Conservation (phyloP, 1,284 basidiomycete genomes). For the Pseudozyma flocculosa region DNA sequence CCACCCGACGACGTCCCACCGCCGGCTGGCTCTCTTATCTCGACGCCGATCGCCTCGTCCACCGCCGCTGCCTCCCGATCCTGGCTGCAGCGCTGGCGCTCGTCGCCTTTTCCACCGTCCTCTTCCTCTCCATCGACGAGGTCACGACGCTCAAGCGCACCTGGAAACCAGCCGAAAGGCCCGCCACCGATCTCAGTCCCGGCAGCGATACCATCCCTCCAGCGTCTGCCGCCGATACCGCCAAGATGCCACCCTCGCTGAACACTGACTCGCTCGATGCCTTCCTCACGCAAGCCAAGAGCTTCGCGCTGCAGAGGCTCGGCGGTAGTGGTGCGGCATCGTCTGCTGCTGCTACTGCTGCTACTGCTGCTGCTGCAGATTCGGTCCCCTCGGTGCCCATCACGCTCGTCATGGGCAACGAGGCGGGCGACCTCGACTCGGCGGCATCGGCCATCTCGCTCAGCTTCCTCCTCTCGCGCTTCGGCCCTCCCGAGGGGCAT, state of each 20-base stretch:
- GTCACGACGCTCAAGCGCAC: neutral
- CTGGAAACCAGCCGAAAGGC: neutral
- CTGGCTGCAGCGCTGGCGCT: slow-evolving; percentile 16
- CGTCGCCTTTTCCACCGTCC: slow-evolving; percentile 18
- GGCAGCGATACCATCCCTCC: neutral
- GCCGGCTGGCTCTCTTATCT: no score
- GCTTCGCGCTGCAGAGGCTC: neutral
- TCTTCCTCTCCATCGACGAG: slow-evolving; percentile 22
- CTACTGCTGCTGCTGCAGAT: no score
- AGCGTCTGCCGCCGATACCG: no score
- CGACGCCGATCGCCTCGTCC: no score
- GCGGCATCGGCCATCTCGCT: slow-evolving; percentile 46
- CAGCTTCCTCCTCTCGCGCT: slow-evolving; percentile 44
- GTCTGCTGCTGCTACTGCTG: no score
- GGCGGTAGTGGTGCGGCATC: neutral
- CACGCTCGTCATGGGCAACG: slow-evolving; percentile 53
- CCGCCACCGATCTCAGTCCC: neutral
- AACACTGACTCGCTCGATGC: neutral
- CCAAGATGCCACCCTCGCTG: slow-evolving; percentile 7
- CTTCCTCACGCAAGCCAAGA: neutral
- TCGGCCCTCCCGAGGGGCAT: slow-evolving; percentile 12
- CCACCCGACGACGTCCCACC: no score
- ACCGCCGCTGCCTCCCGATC: slow-evolving; percentile 6
- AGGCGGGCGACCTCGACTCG: slow-evolving; percentile 55
- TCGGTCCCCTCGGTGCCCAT: slow-evolving; percentile 1